These are phyloP conservation scores for Aureococcus anophagefferens DNA, from an alignment of 108 stramenopile species.

Conservation along the genomic window DNA sequence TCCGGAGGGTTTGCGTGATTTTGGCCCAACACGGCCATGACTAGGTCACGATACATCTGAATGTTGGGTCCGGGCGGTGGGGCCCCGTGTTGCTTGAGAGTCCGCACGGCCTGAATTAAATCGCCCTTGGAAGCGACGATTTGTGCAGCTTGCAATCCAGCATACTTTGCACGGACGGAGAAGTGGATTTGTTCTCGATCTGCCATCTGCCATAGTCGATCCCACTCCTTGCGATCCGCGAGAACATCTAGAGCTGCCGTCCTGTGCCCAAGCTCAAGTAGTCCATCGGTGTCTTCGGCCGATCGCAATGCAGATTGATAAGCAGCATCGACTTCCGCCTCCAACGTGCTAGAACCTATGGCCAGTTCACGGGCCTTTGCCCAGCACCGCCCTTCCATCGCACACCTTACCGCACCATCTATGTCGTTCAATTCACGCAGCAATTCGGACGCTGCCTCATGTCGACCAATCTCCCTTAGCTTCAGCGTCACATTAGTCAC, in stretches of 20 bases:
- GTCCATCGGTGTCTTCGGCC: conserved; percentile 38
- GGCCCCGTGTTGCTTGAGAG: conserved; percentile 17
- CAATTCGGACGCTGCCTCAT: conserved; percentile 30
- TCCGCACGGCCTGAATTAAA: conserved; percentile 30
- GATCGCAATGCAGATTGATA: conserved; percentile 33
- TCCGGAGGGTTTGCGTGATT: not conserved
- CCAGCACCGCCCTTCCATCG: conserved; percentile 29
- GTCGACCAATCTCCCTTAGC: too few relatives aligned
- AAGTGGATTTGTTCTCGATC: conserved; percentile 20
- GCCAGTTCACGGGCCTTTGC: conserved; percentile 42
- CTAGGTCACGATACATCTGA: conserved; percentile 14
- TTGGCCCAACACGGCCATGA: conserved; percentile 11
- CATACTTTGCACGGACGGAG: conserved; percentile 30
- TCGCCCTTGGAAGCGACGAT: conserved; percentile 10
- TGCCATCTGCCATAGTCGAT: conserved; percentile 40
- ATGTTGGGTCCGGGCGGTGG: conserved; percentile 11
- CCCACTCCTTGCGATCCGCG: conserved; percentile 45
- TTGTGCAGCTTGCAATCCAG: conserved; percentile 22
- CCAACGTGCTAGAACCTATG: conserved; percentile 14
- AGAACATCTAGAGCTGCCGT: conserved; percentile 43
- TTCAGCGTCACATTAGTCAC: too few relatives aligned
- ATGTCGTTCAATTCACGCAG: conserved; percentile 30
- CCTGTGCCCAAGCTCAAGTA: conserved; percentile 41
- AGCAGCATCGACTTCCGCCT: conserved; percentile 24
- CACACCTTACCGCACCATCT: conserved; percentile 38